Evolutionary conservation across 2,329 filamentous ascomycete genomes (phyloP), one percentile per base, ranked within the genome.

Genomic region (Annulohypoxylon truncatum): DNA sequence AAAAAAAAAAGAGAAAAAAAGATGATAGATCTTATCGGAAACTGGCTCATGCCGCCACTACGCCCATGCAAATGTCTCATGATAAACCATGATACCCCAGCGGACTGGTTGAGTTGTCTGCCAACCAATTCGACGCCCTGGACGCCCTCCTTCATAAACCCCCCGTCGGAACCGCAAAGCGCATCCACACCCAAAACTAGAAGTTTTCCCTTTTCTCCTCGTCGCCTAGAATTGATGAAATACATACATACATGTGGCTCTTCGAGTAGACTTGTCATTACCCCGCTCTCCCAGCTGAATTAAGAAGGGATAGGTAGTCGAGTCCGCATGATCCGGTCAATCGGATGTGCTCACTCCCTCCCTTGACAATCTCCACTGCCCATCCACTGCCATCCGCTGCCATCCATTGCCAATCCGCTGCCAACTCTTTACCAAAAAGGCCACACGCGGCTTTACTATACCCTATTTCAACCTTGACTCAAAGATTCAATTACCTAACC

Each of bases 401-500:
- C 56, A 13, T 61, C 46, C 46, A 52, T 15, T 52, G 18, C 28
- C 48, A 53, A 47, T 48, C 51, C 42, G 46, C 24, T 29, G 8
- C 47, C 35, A 53, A 56, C 29, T 61, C 28, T 12, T 64, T 62
- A 64, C 56, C 46, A 61, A 59, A 66, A 59, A 52, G 51, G 48
- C 42, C 26, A 31, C 54, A 22, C 44, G 28, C 24, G 55, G 29
- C 26, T 22, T 20, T 55, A 56, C 61, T 60, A 63, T 44, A 40
- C 59, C 59, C 44, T 62, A 54, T 58, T 68, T 47, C 50, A 55
- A 33, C 53, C 51, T 40, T 59, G 28, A 52, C 28, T 52, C 57
- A 48, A 26, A 38, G 40, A 68, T 63, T 64, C 62, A 64, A 68
- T 70, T 68, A 68, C 66, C 66, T 66, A 68, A 66, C 42, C 22